Evolutionary conservation across 106 monocot genomes (phyloP).

Genomic region (Cymbidium sinense): DNA sequence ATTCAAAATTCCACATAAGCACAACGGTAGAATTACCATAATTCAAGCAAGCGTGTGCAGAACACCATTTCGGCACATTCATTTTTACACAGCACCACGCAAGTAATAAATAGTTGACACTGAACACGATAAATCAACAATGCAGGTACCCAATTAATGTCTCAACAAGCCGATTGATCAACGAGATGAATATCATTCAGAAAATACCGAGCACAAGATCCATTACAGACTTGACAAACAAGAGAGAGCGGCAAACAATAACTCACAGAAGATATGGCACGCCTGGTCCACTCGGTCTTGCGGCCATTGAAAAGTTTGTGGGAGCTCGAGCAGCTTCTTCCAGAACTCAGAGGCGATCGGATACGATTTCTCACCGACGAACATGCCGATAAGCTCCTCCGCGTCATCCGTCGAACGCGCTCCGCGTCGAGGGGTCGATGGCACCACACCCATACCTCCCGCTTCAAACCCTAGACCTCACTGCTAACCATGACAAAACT

Average conservation of each 20-base stretch:
- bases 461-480: constrained; percentile 4
- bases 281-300: constrained; percentile 52
- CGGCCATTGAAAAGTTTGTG: constrained; percentile 76
- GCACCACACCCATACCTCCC: constrained; percentile 61
- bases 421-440: constrained; percentile 63
- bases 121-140: not conserved
- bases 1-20: not conserved
- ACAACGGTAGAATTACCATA: not conserved
- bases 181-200: not conserved
- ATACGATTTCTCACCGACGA: constrained; percentile 73
- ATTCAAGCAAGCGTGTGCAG: not conserved
- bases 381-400: constrained; percentile 68
- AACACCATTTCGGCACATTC: not conserved
- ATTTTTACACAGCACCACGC: not conserved
- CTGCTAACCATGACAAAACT: not conserved
- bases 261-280: constrained; percentile 66
- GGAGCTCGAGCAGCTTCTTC: constrained; percentile 83
- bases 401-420: constrained; percentile 32
- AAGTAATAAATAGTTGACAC: not conserved
- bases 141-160: not conserved
- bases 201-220: not conserved
- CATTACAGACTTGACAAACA: not conserved
- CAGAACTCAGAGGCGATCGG: constrained; percentile 85
- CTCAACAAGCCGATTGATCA: not conserved
- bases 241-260: not conserved